Evolutionary conservation across 768 basidiomycete species (phyloP).

Genomic region (Phylloporus arenicola): DNA sequence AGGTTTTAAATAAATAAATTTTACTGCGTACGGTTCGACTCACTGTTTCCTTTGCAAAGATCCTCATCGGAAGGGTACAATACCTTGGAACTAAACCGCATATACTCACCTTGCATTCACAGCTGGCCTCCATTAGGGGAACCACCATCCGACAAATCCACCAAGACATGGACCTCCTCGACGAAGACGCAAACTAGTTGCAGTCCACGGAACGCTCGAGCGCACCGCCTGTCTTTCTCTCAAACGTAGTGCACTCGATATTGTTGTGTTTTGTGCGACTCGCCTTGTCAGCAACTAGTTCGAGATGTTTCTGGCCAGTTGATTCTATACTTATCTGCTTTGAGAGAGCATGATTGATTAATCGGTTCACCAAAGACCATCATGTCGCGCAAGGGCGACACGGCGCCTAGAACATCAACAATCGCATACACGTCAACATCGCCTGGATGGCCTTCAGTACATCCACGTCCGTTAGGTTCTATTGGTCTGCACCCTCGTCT

Average conservation of each 20-base stretch:
- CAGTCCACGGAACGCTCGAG: background rate
- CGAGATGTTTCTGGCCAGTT: too few species aligned
- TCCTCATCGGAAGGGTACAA: slow-evolving; percentile 70
- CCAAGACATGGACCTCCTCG: slow-evolving; percentile 59
- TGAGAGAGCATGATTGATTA: background rate
- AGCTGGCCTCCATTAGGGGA: slow-evolving; percentile 70
- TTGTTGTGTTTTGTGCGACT: too few species aligned
- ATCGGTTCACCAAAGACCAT: background rate
- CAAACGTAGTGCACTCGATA: background rate
- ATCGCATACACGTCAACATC: slow-evolving; percentile 17
- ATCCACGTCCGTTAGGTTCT: slow-evolving; percentile 17
- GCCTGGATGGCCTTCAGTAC: slow-evolving; percentile 14
- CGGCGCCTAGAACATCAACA: slow-evolving; percentile 7
- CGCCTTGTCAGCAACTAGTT: too few species aligned
- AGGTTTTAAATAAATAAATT: slow-evolving; percentile 38
- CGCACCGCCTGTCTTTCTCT: background rate
- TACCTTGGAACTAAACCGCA: background rate
- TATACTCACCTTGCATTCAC: slow-evolving; percentile 13
- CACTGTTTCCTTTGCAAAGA: slow-evolving; percentile 36
- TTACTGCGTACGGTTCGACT: background rate
- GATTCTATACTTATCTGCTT: too few species aligned
- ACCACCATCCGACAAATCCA: slow-evolving; percentile 73
- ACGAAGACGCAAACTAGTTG: slow-evolving; percentile 43
- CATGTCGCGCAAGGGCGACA: background rate
- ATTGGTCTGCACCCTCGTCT: slow-evolving; percentile 9